phyloP scores from a whole-genome alignment of 768 basidiomycete species.

The Tricholoma sp. region DNA sequence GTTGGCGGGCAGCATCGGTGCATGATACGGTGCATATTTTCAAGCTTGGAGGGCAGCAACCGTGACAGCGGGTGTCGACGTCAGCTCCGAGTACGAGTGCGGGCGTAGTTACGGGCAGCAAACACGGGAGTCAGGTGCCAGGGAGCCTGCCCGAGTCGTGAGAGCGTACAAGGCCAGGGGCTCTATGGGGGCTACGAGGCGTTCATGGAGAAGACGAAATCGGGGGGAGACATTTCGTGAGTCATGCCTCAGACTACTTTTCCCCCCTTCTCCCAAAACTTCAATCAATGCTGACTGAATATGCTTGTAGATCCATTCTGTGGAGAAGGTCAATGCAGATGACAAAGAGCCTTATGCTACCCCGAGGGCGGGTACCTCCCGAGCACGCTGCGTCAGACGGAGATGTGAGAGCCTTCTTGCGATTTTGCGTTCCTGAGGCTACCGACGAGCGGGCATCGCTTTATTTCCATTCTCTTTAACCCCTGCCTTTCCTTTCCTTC shows the following conservation, averaged over 20 bases:
- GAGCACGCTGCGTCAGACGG: constrained; percentile 81
- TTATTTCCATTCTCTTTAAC: no score
- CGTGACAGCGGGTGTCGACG: constrained; percentile 10
- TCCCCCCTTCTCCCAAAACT: no score
- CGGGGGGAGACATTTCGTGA: constrained; percentile 48
- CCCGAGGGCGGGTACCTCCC: constrained; percentile 84
- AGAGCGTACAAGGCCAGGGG: constrained; percentile 49
- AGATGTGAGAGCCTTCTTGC: constrained; percentile 94
- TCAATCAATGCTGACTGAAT: no score
- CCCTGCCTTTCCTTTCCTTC: no score
- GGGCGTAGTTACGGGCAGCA: not conserved
- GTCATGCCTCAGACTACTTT: no score
- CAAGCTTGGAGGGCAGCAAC: constrained; percentile 73
- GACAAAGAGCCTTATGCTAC: constrained; percentile 68
- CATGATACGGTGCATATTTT: constrained; percentile 97
- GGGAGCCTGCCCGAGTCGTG: constrained; percentile 21
- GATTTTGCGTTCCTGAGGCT: constrained; percentile 91
- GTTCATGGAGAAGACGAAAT: constrained; percentile 71
- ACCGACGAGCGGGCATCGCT: constrained; percentile 77
- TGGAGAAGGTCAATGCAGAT: constrained; percentile 69
- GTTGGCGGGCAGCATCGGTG: constrained; percentile 86
- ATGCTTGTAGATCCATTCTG: constrained; percentile 40
- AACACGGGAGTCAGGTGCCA: not conserved
- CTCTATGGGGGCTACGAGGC: constrained; percentile 82
- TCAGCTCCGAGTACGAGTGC: not conserved